Evolutionary conservation across 2,329 filamentous ascomycete genomes (phyloP), one percentile per base, ranked within the genome.

Genomic region (Fusarium sp.): DNA sequence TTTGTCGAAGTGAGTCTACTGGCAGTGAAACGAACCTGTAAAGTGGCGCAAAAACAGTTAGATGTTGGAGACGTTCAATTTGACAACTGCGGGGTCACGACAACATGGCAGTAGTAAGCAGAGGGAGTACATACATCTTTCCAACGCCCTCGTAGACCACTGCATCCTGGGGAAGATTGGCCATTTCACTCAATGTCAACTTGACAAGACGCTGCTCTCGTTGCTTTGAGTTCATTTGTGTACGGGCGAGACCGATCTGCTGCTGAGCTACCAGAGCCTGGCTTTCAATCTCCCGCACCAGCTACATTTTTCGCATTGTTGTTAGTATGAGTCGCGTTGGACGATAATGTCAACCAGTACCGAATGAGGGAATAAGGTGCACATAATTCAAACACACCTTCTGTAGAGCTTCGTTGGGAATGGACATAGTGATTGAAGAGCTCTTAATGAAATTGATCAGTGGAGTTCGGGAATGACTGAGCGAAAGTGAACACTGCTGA

Each of bases 61-160:
- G 33, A 40, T 17, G 30, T 51, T 63, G 52, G 54, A 50, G 33
- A 57, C 15, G 20, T 30, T 30, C 19, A 19, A 9, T 8, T 17
- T n/a, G 14, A n/a, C 33, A 37, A n/a, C 13, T 44, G 33, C 25
- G 35, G 39, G 39, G 41, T 23, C 11, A 27, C 19, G 20, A 37
- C 11, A 20, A 37, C 45, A 25, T 17, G 25, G 46, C 22, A 7
- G 11, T 27, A 37, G n/a, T 41, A 14, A 22, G 30, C 43, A 20
- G 17, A 43, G 22, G 22, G 19, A 22, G 53, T 35, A 81, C 90
- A 75, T 80, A 97, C 96, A 99, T 98, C 82, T 98, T 99, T 51
- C 96, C 96, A 13, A 98, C 91, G 7, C 95, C 95, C 81, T 98
- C 95, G 75, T 98, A 99, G 27, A 97, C 88, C 32, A 90, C 90